Base-by-base conservation (phyloP, 2,329 filamentous ascomycete genomes). In the Rhinocladiella mackenziei region DNA sequence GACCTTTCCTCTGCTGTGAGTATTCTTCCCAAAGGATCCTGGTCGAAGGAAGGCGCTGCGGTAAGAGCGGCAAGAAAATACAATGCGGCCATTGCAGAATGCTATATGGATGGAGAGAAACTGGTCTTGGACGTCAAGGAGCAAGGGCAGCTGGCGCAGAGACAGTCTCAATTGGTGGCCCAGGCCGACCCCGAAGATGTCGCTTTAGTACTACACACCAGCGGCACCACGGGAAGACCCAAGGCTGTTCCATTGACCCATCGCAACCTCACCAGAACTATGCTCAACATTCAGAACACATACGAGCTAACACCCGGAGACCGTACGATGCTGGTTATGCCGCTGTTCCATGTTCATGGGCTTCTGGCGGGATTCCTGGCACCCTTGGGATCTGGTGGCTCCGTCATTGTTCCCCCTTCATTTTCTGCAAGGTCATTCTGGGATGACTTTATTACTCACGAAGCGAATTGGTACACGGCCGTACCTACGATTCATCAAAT, bases 401-500 rank as follows among this genome's bases (percentile, higher is more conserved):
- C 86, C 5, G 84, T 89, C 49, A 74, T 94, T 45, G 83, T 94
- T 4, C 87, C 87, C 2, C 59, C 73, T 40, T 84, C 82, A 60
- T 94, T 94, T 75, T 91, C 86, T 3, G 86, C 88, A 6, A 77
- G 78, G 1, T 81, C 86, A 14, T 94, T 94, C 68, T 94, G 88
- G 88, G 64, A 66, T 17, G 83, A 92, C 63, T 92, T 92, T 59
- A 74, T 74, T 55, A 71, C 74, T 4, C 74, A 89, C 69, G 74
- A 80, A 53, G 88, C 87, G 18, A 94, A 87, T 63, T 94, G 88
- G 88, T 94, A 92, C 68, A 92, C 87, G 0, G 88, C 88, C 1
- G 88, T 92, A n/a, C 88, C 88, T 1, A 94, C 88, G 1, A 94
- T 94, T 62, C 88, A 94, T 65, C 87, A 92, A 61, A 91, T 94